Evolutionary conservation across 352 stramenopile genomes (phyloP), one percentile per base, ranked within the genome.

Genomic region (Pythium plurisporium): DNA sequence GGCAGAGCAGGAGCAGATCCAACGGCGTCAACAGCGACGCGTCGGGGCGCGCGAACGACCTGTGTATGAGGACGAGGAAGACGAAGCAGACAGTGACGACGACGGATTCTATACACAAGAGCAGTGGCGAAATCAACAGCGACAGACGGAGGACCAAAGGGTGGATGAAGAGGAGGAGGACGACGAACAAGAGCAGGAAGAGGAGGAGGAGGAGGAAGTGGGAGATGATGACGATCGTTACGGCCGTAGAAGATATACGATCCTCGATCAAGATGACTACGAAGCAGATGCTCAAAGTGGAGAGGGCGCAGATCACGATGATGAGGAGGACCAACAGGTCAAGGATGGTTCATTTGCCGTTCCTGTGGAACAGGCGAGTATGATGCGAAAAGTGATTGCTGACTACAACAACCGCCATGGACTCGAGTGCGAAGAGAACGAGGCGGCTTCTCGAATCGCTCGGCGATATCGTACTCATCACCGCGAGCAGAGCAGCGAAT

Each of bases 381-480:
- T n/a, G n/a, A n/a, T n/a, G n/a, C n/a, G n/a, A n/a, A n/a, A n/a
- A n/a, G n/a, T n/a, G n/a, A n/a, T n/a, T n/a, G n/a, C n/a, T n/a
- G n/a, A n/a, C n/a, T n/a, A n/a, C n/a, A n/a, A 43, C 22, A 42
- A 64, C 8, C 12, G 22, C 20, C 43, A 41, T 15, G 29, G 22
- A 11, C 19, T 25, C 45, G 26, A 52, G 29, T n/a, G n/a, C 19
- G 20, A 63, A 5, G 59, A n/a, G 36, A 12, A 63, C 17, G 56
- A 12, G 30, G 68, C 72, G 48, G 70, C 68, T 7, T 56, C 59
- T 7, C 25, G 68, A 5, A 80, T 83, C 19, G 66, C 64, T 17
- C 74, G 44, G 40, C 36, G 41, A 3, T 78, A 74, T 48, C 67
- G 63, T 6, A 37, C 17, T 12, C 55, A 69, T 33, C 44, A 57